Evolutionary conservation across 805 yeast species (phyloP).

Genomic region (Wickerhamomyces ciferrii): DNA sequence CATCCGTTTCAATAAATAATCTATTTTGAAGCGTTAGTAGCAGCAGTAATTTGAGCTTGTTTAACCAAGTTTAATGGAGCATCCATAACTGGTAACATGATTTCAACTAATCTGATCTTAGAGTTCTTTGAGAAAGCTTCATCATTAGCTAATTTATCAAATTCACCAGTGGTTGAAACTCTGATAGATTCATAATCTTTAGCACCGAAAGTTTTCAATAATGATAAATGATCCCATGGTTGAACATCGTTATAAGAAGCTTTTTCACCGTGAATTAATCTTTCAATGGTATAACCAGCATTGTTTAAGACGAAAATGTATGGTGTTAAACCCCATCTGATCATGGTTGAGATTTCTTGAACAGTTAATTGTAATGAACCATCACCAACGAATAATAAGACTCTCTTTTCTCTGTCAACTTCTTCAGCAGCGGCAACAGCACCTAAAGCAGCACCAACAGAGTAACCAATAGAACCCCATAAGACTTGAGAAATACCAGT

Average conservation of each 20-base stretch:
- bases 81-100: conserved; percentile 65
- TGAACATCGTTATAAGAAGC: conserved; percentile 66
- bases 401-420: conserved; percentile 55
- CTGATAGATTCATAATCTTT: conserved; percentile 48
- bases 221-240: conserved; percentile 58
- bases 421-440: conserved; percentile 67
- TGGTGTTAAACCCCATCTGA: conserved; percentile 62
- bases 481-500: conserved; percentile 69
- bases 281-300: conserved; percentile 72
- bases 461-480: conserved; percentile 73
- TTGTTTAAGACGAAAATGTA: conserved; percentile 67
- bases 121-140: conserved; percentile 46
- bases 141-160: conserved; percentile 43
- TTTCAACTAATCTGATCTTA: conserved; percentile 61
- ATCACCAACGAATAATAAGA: conserved; percentile 65
- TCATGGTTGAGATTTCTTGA: conserved; percentile 66
- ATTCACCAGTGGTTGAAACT: conserved; percentile 53
- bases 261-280: conserved; percentile 63
- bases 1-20: not conserved
- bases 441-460: conserved; percentile 65
- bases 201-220: conserved; percentile 47
- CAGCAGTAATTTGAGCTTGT: conserved; percentile 61
- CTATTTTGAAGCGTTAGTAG: conserved; percentile 29
- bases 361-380: conserved; percentile 74
- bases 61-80: conserved; percentile 61